Evolutionary conservation across 2,329 filamentous ascomycete species (phyloP), one percentile per base, ranked within the genome.

Genomic region (Whalleya microplaca): DNA sequence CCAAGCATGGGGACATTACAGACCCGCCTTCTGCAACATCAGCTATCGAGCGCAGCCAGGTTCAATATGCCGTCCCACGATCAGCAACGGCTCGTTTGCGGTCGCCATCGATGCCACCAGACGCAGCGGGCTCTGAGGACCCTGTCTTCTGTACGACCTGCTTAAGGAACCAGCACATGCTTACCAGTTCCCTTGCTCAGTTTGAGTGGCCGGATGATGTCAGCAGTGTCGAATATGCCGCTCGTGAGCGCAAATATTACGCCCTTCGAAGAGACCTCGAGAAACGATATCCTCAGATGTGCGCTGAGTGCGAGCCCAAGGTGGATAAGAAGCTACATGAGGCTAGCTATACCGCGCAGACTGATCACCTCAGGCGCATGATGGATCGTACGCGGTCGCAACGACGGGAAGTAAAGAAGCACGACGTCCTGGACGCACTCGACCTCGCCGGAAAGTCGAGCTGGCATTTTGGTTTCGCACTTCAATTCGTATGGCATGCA

Each of bases 271-370:
- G 80, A 59, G 81, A 87, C 49, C 80, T 97, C 18, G 93, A 97
- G 75, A 80, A 85, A 66, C 84, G 89, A 48, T 98, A 97, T 69
- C 95, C 95, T 0, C 92, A 95, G 69, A 88, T 96, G 56, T 99
- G 95, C 76, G 83, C 83, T 60, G 79, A 85, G 45, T 99, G 95
- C 73, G 89, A 90, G 61, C 89, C 87, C 5, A 84, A 80, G 58
- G 93, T 94, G 20, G 84, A 88, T 60, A 77, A 82, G 37, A 83
- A 86, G 58, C 86, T 97, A 50, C 81, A 84, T 20, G 80, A 85
- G 63, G 86, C 91, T 0, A 88, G 85, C 8, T 96, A 96, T 70
- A 89, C 87, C 29, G 92, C 92, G 23, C 91, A 91, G 73, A 89
- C 90, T n/a, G 91, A 96, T 64, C 84, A 92, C 61, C 73, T 96